These are phyloP conservation scores for Ambrosia hybrid DNA, from an alignment of 140 eudicot species.

Conservation along the genomic window DNA sequence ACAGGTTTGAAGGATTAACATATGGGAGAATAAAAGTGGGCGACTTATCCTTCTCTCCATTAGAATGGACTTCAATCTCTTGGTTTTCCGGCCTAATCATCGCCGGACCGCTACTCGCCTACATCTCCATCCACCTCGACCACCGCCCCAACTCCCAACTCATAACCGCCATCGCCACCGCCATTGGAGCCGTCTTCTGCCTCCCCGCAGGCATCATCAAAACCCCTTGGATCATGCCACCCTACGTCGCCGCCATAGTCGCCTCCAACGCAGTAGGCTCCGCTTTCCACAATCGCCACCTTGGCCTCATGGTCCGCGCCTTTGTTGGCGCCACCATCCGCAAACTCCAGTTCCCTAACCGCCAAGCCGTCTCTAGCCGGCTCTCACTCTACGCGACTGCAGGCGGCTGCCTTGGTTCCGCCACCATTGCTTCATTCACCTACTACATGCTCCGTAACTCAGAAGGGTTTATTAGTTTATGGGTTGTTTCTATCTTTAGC, in stretches of 20 bases:
- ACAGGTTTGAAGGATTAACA: conserved; percentile 66
- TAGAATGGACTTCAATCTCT: conserved; percentile 80
- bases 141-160: conserved; percentile 55
- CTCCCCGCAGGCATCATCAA: conserved; percentile 75
- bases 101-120: conserved; percentile 64
- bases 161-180: conserved; percentile 62
- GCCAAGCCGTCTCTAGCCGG: conserved; percentile 57
- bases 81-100: conserved; percentile 66
- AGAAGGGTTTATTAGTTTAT: conserved; percentile 59
- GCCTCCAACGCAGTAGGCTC: conserved; percentile 61
- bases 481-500: conserved; percentile 83
- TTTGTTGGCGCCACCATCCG: conserved; percentile 50
- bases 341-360: conserved; percentile 48
- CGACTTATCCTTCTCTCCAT: conserved; percentile 42
- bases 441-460: conserved; percentile 66
- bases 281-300: conserved; percentile 74
- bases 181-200: conserved; percentile 70
- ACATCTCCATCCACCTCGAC: conserved; percentile 71
- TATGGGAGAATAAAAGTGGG: conserved; percentile 40
- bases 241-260: conserved; percentile 61
- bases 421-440: conserved; percentile 60
- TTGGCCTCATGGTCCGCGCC: conserved; percentile 75
- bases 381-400: conserved; percentile 74
- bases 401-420: conserved; percentile 65
- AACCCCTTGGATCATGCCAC: conserved; percentile 72